These are phyloP conservation scores for Heteromeles arbutifolia DNA, from an alignment of 306 rosid genomes.

Conservation along the genomic window DNA sequence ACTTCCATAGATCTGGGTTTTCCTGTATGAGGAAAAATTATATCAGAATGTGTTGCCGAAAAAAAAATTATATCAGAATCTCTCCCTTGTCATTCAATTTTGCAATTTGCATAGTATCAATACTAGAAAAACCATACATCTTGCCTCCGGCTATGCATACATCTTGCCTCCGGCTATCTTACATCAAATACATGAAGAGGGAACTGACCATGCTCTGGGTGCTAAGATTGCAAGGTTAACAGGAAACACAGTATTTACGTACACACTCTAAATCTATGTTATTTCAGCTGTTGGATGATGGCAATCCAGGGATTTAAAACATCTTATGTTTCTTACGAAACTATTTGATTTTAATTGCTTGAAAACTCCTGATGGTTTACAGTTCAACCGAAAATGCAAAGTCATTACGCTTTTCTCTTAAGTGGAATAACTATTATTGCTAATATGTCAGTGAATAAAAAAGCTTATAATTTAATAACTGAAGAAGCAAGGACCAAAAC, in stretches of 20 bases:
- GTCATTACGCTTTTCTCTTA: background rate
- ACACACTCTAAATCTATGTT: background rate
- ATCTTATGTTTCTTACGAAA: background rate
- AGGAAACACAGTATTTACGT: background rate
- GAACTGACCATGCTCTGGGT: background rate
- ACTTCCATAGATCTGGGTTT: constrained; percentile 89
- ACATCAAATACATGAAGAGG: background rate
- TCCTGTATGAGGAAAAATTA: constrained; percentile 44
- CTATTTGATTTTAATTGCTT: background rate
- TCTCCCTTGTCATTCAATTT: background rate
- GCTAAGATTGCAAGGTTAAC: background rate
- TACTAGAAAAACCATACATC: background rate
- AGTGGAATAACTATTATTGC: background rate
- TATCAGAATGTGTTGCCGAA: background rate
- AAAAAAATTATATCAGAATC: constrained; percentile 4
- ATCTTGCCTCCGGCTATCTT: background rate
- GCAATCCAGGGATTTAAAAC: background rate
- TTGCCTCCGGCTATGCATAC: background rate
- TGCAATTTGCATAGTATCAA: background rate
- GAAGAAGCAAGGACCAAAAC: background rate
- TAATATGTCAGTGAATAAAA: background rate
- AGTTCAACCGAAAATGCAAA: background rate
- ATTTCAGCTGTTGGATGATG: background rate
- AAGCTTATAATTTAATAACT: background rate
- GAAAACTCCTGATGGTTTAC: background rate